Evolutionary conservation across 345 rosid genomes (phyloP).

Genomic region (Abelmoschus esculentus): DNA sequence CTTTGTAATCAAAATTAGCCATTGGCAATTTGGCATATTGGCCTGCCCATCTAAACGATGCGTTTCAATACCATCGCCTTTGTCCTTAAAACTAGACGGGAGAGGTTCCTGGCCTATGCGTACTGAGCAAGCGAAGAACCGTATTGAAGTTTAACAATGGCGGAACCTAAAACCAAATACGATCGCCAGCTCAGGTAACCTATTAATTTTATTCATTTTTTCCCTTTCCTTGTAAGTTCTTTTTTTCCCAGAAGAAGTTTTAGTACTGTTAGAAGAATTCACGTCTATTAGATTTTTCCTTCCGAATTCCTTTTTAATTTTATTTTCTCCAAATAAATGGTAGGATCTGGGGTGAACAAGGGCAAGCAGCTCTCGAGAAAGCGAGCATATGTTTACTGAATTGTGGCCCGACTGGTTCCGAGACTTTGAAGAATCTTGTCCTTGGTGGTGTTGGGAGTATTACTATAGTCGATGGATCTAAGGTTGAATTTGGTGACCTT

Average conservation of each 20-base stretch:
- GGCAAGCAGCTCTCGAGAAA: conserved; percentile 81
- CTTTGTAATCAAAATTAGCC: no score
- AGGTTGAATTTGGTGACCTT: conserved; percentile 78
- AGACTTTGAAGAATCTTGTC: conserved; percentile 89
- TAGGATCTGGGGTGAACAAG: conserved; percentile 97
- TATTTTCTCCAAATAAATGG: not conserved
- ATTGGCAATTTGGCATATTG: no score
- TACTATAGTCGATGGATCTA: conserved; percentile 87
- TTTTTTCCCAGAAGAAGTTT: not conserved
- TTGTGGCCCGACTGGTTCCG: conserved; percentile 96
- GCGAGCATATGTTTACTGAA: conserved; percentile 92
- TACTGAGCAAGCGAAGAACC: conserved; percentile 12
- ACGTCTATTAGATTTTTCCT: not conserved
- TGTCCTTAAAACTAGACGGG: not conserved
- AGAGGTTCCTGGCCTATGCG: not conserved
- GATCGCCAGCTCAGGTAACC: conserved; percentile 93
- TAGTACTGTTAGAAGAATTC: not conserved
- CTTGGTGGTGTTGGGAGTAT: conserved; percentile 96
- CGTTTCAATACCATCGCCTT: not conserved
- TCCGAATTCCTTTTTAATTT: not conserved
- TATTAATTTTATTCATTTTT: not conserved
- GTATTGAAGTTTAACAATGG: conserved; percentile 31
- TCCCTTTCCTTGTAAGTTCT: no score
- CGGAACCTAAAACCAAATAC: conserved; percentile 78
- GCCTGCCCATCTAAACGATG: not conserved